Evolutionary conservation across 2,329 filamentous ascomycete genomes (phyloP), one percentile per base, ranked within the genome.

Genomic region (Mollisia scopiformis): DNA sequence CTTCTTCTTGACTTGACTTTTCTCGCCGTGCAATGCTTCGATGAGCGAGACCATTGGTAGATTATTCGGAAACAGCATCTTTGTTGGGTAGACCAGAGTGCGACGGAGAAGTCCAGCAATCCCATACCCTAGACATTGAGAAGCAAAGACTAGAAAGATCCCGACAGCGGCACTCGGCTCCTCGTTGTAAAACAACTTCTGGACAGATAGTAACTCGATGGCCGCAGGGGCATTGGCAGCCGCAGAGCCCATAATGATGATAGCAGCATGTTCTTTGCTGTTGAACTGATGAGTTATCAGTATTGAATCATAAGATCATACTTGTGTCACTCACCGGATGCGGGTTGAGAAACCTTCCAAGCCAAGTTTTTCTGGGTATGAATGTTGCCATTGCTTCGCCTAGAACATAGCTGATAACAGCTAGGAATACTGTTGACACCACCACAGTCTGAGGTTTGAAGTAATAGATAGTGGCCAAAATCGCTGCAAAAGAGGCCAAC

Each of bases 101-200:
- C 84, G 79, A n/a, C 84, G 78, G 28, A 80, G 84, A 58, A 88
- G 71, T 2, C 85, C 85, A 6, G 86, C 86, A 27, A 88, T 76
- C 1, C 85, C 85, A 63, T 87, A 88, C 8, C 87, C 86, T 57
- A 86, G 84, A 67, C 84, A 79, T 60, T 87, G 82, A 1, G 84
- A 87, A 3, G 84, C 85, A 62, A 87, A 80, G 60, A 80, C 82
- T 62, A 87, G 78, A 13, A 88, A 75, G 6, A 87, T 74, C 71
- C 87, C 81, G 73, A 86, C 87, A 1, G 79, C 80, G 75, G 81
- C 84, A 58, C 80, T 6, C 90, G 75, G 52, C 87, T 87, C 71
- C 91, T 88, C 0, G 87, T 89, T 2, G 87, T 92, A 92, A 67
- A 90, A 92, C 13, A 88, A 81, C 21, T 85, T 77, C 74, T 91